Evolutionary conservation across 2,329 filamentous ascomycete species (phyloP).

Genomic region (Sarocladium oryzae): DNA sequence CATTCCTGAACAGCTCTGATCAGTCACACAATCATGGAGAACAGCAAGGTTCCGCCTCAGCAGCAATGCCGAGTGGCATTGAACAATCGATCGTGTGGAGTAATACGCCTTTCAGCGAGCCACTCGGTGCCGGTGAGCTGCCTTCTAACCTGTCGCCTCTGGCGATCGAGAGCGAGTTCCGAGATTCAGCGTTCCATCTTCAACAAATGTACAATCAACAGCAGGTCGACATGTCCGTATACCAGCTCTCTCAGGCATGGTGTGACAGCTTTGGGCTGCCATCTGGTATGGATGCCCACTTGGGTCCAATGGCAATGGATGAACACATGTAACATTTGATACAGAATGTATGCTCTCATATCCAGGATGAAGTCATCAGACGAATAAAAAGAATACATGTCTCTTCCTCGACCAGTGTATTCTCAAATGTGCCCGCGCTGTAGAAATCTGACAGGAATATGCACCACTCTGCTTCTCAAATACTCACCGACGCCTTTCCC

Average conservation of each 20-base stretch:
- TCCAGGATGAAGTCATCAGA: background rate
- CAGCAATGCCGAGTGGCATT: background rate
- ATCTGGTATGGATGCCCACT: background rate
- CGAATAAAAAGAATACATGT: background rate
- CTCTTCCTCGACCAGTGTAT: no score
- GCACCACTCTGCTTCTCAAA: slow-evolving; percentile 35
- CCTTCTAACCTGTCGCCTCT: slow-evolving; percentile 16
- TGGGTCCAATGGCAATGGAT: background rate
- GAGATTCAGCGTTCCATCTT: slow-evolving; percentile 27
- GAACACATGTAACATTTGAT: background rate
- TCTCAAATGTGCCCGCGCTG: slow-evolving; percentile 29
- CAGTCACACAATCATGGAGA: background rate
- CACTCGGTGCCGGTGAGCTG: background rate
- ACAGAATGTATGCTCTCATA: slow-evolving; percentile 17
- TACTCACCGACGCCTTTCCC: slow-evolving; percentile 41
- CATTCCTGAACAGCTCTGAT: background rate
- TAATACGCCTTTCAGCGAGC: background rate
- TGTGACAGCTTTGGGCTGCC: background rate
- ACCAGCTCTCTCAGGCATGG: background rate
- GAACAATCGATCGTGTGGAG: background rate
- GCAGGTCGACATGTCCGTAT: background rate
- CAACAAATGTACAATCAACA: slow-evolving; percentile 16
- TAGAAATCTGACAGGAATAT: slow-evolving; percentile 36
- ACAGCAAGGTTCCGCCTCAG: background rate
- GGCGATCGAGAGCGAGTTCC: slow-evolving; percentile 30